These are phyloP conservation scores for Neurospora discreta DNA, from an alignment of 495 filamentous ascomycete genomes.

Conservation along the genomic window DNA sequence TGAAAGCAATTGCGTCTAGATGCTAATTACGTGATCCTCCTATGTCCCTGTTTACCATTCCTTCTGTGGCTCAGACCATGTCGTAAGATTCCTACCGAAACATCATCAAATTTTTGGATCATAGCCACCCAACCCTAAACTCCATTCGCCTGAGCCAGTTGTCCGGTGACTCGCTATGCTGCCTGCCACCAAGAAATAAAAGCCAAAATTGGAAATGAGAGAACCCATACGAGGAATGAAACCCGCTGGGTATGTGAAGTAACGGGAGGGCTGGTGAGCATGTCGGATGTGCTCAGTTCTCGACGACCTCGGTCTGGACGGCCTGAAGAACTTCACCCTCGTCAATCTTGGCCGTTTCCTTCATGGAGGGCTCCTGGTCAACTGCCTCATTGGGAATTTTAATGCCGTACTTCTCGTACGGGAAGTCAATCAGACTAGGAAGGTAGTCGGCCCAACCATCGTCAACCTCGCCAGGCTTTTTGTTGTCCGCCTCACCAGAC, in stretches of 20 bases:
- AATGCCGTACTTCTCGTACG: slow-evolving; percentile 64
- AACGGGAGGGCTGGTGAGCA: no score
- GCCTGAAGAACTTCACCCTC: slow-evolving; percentile 11
- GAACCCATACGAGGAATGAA: neutral
- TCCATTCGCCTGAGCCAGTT: neutral
- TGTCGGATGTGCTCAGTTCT: neutral
- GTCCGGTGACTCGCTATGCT: neutral
- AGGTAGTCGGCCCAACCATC: slow-evolving; percentile 67
- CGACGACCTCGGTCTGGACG: neutral
- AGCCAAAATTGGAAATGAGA: neutral
- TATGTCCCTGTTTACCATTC: neutral
- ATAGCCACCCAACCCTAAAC: neutral
- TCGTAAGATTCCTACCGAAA: neutral
- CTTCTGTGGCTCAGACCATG: neutral
- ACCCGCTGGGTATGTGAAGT: neutral
- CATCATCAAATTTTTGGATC: neutral
- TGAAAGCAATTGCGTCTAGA: neutral
- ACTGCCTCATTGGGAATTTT: slow-evolving; percentile 27
- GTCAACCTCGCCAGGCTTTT: slow-evolving; percentile 46
- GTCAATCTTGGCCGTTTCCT: slow-evolving; percentile 7
- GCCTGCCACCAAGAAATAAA: neutral
- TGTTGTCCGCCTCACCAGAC: slow-evolving; percentile 51
- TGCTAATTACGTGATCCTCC: neutral
- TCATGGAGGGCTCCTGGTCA: slow-evolving; percentile 27
- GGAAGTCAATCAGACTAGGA: slow-evolving; percentile 54